Conservation (phyloP, 371 early-diverging fungal species). For the Fennellomyces sp. region DNA sequence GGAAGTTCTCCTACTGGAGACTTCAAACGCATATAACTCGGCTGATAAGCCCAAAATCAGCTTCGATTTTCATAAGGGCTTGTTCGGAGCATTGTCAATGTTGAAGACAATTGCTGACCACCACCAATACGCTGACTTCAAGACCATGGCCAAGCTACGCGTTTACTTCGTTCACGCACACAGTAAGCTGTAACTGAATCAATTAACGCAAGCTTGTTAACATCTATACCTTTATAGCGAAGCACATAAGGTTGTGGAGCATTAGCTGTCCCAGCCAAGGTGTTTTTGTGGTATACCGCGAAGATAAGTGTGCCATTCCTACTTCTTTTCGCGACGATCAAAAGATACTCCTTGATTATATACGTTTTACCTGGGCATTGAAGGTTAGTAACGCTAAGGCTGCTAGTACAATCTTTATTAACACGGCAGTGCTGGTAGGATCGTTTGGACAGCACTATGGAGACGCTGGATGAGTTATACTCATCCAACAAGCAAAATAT, state of each 20-base stretch:
- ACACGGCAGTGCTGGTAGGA: background rate
- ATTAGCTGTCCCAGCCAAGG: background rate
- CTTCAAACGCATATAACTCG: conserved; percentile 4
- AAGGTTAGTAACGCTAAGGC: background rate
- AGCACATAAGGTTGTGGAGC: conserved; percentile 8
- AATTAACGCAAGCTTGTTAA: background rate
- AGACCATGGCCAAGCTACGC: background rate
- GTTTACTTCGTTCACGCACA: conserved; percentile 7
- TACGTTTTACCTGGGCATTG: conserved; percentile 5
- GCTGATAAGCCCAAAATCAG: background rate
- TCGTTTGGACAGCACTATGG: background rate
- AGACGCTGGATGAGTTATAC: background rate
- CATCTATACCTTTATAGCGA: background rate
- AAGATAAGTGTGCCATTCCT: conserved; percentile 7
- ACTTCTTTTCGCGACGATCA: background rate
- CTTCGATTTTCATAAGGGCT: conserved; percentile 13
- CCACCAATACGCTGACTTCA: conserved; percentile 6
- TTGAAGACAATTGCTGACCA: conserved; percentile 6
- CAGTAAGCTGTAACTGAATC: conserved; percentile 7
- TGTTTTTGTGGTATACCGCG: conserved; percentile 3
- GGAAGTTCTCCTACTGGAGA: conserved; percentile 4
- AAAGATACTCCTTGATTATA: conserved; percentile 5
- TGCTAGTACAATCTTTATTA: background rate
- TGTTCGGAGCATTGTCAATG: conserved; percentile 5
- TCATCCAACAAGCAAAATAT: background rate